Evolutionary conservation across 257 asterid species (phyloP).

Genomic region (Ilex aquifolium): DNA sequence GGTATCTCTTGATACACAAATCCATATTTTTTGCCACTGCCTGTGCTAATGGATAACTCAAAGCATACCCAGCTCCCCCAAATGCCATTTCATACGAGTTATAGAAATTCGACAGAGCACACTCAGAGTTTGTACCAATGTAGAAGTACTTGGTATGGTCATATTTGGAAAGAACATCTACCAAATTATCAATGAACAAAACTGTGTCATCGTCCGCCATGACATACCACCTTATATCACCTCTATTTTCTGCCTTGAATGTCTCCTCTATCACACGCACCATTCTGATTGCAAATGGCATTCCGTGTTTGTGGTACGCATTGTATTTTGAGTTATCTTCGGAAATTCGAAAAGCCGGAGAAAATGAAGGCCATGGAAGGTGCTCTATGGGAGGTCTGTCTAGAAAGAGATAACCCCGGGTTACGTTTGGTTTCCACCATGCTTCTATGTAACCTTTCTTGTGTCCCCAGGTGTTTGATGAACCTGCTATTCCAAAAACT

Average conservation of each 20-base stretch:
- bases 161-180: constrained; percentile 31
- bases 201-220: constrained; percentile 77
- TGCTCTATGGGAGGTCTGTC: constrained; percentile 23
- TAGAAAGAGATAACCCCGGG: constrained; percentile 34
- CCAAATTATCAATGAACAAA: constrained; percentile 57
- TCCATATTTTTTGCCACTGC: constrained; percentile 48
- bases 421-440: constrained; percentile 49
- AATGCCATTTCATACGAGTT: constrained; percentile 51
- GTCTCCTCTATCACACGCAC: constrained; percentile 56
- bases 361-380: constrained; percentile 29
- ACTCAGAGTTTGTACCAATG: constrained; percentile 59
- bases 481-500: constrained; percentile 40
- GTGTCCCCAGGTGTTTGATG: constrained; percentile 25
- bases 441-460: constrained; percentile 27
- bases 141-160: constrained; percentile 56
- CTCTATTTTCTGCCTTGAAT: constrained; percentile 24
- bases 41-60: constrained; percentile 48
- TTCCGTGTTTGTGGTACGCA: constrained; percentile 17
- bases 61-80: constrained; percentile 69
- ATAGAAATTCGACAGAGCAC: constrained; percentile 40
- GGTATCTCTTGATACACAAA: constrained; percentile 36
- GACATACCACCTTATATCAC: constrained; percentile 16
- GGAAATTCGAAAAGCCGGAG: constrained; percentile 28
- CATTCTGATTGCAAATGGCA: constrained; percentile 35
- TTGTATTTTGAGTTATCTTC: constrained; percentile 21